phyloP scores from a whole-genome alignment of 768 basidiomycete genomes.

The Mycena galopus region DNA sequence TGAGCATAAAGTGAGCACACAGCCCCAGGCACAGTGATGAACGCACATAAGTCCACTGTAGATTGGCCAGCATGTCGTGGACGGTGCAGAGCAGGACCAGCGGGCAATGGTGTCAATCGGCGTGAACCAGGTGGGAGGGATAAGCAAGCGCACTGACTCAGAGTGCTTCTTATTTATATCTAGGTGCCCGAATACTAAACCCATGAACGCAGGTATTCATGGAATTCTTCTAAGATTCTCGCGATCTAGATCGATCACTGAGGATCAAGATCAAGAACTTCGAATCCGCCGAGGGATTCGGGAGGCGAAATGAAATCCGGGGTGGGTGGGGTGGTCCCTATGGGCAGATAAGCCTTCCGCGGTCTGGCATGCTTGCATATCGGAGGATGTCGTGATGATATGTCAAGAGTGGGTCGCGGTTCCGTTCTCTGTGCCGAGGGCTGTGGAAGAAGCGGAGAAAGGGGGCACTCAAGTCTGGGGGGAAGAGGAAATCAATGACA shows the following conservation, averaged over 20 bases:
- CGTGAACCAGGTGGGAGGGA: too few relatives aligned
- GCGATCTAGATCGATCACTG: not conserved
- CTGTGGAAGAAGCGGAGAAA: not conserved
- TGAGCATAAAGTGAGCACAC: not conserved
- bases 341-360: not conserved
- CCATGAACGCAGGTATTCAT: not conserved
- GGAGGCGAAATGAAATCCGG: not conserved
- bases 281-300: not conserved
- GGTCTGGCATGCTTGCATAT: slow-evolving; percentile 29
- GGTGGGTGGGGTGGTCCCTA: not conserved
- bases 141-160: not conserved
- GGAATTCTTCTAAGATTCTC: not conserved
- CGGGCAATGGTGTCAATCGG: too few relatives aligned
- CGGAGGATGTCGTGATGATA: not conserved
- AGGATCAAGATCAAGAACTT: not conserved
- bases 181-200: not conserved
- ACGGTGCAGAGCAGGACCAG: too few relatives aligned
- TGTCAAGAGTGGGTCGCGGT: not conserved
- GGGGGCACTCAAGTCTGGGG: not conserved
- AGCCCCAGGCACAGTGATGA: not conserved
- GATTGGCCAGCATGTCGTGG: not conserved
- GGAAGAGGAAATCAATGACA: too few relatives aligned
- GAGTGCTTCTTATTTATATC: not conserved
- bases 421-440: not conserved
- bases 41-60: slow-evolving; percentile 1